Evolutionary conservation across 345 rosid genomes (phyloP), one percentile per base, ranked within the genome.

Genomic region (Eucalyptus marginata): DNA sequence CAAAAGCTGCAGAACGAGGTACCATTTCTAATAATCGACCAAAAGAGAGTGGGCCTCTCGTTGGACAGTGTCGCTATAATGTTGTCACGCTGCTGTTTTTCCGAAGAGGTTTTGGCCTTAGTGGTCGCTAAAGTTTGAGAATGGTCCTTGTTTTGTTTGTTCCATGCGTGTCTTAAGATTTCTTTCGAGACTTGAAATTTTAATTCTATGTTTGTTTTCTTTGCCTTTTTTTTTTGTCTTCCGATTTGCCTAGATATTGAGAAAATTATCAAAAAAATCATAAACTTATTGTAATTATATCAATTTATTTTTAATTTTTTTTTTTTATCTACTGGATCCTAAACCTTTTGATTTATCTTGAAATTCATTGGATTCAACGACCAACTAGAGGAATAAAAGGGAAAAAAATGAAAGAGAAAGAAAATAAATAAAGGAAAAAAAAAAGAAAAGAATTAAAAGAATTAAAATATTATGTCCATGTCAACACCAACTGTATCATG

Each of bases 291-390:
- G 0, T 10, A 24, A 56, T 24, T 56, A 56, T 24, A 56, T 24
- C 0, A 9, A 24, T 56, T 10, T 0, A 56, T 3, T 24, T 22
- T 56, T 54, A 54, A 22, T 22, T 52, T 18, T 54, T n/a, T n/a
- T n/a, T n/a, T 54, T 56, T 22, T 4, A 56, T 2, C 0, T 1
- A 56, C 0, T 24, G 0, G 24, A 24, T 22, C 13, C 1, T 24
- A 24, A 24, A 56, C 0, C 1, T 56, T 56, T 56, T 56, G 0
- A 56, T 56, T 10, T 24, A 2, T 24, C n/a, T n/a, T n/a, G n/a
- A n/a, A 24, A 24, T 10, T 56, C 1, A 56, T 52, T 52, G 5
- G 25, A 10, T 52, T 10, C 1, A 18, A 0, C 0, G 25, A 7
- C 2, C 2, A 52, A 52, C 5, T 52, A 1, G 10, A 20, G 10